phyloP scores from a whole-genome alignment of 1,284 basidiomycete genomes.

The Fomitopsis schrenkii region DNA sequence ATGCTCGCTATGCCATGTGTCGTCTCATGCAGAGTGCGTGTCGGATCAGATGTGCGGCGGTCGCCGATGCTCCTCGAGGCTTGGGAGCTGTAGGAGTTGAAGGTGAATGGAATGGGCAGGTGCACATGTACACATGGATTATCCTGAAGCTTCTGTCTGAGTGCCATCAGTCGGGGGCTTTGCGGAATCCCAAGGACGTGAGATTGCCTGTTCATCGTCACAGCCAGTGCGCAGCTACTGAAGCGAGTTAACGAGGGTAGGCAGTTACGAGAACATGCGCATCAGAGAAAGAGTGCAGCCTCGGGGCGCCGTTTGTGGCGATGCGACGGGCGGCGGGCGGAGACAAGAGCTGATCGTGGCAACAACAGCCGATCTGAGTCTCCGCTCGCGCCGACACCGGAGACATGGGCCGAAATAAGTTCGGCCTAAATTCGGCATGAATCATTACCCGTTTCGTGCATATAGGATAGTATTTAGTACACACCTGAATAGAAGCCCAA shows the following conservation, averaged over 20 bases:
- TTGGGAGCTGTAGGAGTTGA: neutral
- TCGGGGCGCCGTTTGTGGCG: neutral
- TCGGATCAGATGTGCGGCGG: constrained; percentile 6
- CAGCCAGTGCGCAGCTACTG: neutral
- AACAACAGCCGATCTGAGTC: neutral
- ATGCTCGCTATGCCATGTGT: constrained; percentile 30
- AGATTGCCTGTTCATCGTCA: neutral
- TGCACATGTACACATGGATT: neutral
- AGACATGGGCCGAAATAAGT: too few relatives aligned
- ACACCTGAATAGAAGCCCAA: too few relatives aligned
- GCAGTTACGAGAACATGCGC: neutral
- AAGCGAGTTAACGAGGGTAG: neutral
- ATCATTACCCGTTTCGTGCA: too few relatives aligned
- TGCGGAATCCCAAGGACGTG: constrained; percentile 6
- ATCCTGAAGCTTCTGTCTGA: neutral
- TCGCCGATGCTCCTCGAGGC: neutral
- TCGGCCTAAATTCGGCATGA: too few relatives aligned
- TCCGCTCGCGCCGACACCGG: neutral
- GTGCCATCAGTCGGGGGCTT: neutral
- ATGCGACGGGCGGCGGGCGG: neutral
- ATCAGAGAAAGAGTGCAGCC: neutral
- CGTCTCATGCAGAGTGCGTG: constrained; percentile 7
- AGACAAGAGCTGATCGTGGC: neutral
- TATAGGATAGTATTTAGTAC: too few relatives aligned
- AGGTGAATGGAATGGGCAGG: neutral